Conservation (phyloP, 2,329 filamentous ascomycete genomes). For the Aspergillus oerlinghausenensis region DNA sequence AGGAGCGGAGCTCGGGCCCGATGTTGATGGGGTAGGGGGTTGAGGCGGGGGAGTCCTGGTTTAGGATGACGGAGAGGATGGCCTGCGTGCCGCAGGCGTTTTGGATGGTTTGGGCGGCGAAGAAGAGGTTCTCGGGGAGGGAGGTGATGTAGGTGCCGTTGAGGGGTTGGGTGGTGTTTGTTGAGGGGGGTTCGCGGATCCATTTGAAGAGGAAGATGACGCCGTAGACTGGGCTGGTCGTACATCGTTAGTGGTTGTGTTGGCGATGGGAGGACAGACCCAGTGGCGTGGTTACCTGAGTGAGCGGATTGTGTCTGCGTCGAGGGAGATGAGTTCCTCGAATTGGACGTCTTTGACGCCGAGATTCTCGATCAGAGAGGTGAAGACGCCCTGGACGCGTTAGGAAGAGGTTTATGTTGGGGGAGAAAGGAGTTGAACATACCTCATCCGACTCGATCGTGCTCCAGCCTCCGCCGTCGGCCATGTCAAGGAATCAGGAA, state of each 20-base stretch:
- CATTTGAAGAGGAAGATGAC: constrained; percentile 99
- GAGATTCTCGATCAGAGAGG: constrained; percentile 86
- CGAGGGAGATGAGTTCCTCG: constrained; percentile 88
- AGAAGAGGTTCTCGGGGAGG: constrained; percentile 77
- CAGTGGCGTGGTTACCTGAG: constrained; percentile 31
- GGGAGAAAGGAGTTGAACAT: constrained; percentile 33
- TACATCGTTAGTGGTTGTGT: no score
- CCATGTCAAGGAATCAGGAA: constrained; percentile 57
- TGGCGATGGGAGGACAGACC: no score
- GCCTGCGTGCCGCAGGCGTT: constrained; percentile 98
- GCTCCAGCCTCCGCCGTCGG: constrained; percentile 71
- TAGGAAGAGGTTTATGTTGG: constrained; percentile 8
- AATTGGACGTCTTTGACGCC: constrained; percentile 94
- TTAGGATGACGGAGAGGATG: constrained; percentile 83
- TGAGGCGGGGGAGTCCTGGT: constrained; percentile 54
- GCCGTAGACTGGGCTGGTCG: constrained; percentile 70
- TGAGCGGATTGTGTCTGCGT: constrained; percentile 56
- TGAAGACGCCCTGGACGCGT: constrained; percentile 76
- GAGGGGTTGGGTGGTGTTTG: constrained; percentile 55
- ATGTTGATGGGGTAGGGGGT: constrained; percentile 55
- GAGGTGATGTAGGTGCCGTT: constrained; percentile 78
- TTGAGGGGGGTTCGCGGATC: constrained; percentile 48
- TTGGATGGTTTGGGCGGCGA: constrained; percentile 94
- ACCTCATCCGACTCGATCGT: constrained; percentile 97
- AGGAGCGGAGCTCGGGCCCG: constrained; percentile 65